These are phyloP conservation scores for Elsinoe necatrix DNA, from an alignment of 2,329 filamentous ascomycete genomes.

Conservation along the genomic window DNA sequence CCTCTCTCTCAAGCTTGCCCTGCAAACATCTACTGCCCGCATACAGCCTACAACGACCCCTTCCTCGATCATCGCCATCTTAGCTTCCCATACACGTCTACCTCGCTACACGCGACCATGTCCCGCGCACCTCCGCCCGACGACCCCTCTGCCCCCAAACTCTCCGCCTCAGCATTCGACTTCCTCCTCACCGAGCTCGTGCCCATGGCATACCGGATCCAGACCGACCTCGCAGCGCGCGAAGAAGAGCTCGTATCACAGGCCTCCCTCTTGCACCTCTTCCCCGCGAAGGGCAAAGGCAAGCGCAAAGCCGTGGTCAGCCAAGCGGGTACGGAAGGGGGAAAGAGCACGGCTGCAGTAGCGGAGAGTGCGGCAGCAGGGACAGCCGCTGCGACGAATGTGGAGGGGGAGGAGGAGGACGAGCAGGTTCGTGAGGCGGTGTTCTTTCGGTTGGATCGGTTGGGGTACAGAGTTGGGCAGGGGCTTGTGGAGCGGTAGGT, in stretches of 20 bases:
- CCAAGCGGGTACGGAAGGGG: conserved; percentile 11
- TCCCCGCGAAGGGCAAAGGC: conserved; percentile 18
- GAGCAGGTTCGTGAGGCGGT: conserved; percentile 79
- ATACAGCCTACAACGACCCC: not conserved
- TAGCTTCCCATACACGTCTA: too few species aligned
- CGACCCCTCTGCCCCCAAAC: conserved; percentile 22
- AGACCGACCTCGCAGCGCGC: conserved; percentile 57
- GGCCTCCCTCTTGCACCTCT: conserved; percentile 8
- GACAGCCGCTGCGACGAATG: conserved; percentile 14
- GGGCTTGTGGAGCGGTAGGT: conserved; percentile 80
- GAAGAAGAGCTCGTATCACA: conserved; percentile 33
- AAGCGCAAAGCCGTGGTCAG: conserved; percentile 6
- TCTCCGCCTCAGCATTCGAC: conserved; percentile 81
- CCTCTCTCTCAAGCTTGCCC: not conserved
- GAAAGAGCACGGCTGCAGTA: conserved; percentile 20
- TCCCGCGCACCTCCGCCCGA: conserved; percentile 4
- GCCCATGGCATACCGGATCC: conserved; percentile 81
- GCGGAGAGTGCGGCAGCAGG: conserved; percentile 17
- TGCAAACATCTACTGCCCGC: not conserved
- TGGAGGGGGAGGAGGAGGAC: conserved; percentile 17
- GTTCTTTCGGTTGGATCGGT: conserved; percentile 70
- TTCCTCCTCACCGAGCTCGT: conserved; percentile 95
- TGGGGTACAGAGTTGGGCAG: conserved; percentile 88
- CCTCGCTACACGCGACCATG: not conserved
- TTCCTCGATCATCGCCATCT: too few species aligned